phyloP scores from a whole-genome alignment of 1,139 yeast genomes.

The Scheffersomyces lignicola region DNA sequence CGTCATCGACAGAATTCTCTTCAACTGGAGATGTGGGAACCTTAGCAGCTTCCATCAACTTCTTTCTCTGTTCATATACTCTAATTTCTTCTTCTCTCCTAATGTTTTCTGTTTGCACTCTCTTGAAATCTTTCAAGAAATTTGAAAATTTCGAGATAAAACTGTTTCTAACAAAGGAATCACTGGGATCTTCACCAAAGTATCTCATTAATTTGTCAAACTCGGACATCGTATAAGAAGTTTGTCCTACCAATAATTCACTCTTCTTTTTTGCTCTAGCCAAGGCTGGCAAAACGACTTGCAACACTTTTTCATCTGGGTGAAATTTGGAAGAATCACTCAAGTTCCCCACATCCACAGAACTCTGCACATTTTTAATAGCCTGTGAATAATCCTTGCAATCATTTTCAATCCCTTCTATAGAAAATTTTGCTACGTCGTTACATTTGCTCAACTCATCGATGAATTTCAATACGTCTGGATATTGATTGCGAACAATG shows the following conservation, averaged over 20 bases:
- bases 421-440: slow-evolving; percentile 63
- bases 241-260: slow-evolving; percentile 63
- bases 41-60: slow-evolving; percentile 51
- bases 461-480: slow-evolving; percentile 59
- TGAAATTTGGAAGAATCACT: slow-evolving; percentile 76
- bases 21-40: slow-evolving; percentile 13
- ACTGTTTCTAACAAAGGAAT: slow-evolving; percentile 61
- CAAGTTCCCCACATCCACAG: slow-evolving; percentile 73
- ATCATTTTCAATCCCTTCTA: slow-evolving; percentile 66
- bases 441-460: slow-evolving; percentile 59
- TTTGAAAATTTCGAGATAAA: slow-evolving; percentile 75
- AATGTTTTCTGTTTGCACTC: slow-evolving; percentile 74
- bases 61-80: slow-evolving; percentile 73
- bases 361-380: slow-evolving; percentile 67
- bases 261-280: slow-evolving; percentile 71
- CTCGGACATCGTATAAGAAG: slow-evolving; percentile 61
- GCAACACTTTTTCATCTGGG: slow-evolving; percentile 65
- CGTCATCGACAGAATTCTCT: slow-evolving; percentile 16
- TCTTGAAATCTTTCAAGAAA: slow-evolving; percentile 73
- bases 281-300: slow-evolving; percentile 60
- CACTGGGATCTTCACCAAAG: slow-evolving; percentile 77
- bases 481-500: slow-evolving; percentile 65
- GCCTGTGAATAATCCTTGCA: slow-evolving; percentile 58
- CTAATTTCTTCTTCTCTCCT: slow-evolving; percentile 79
- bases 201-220: slow-evolving; percentile 70